Percentiles rank a stretch among this genome's conserved stretches.
Conservation (phyloP, 148 eudicot species). For the Limonium bicolor region DNA sequence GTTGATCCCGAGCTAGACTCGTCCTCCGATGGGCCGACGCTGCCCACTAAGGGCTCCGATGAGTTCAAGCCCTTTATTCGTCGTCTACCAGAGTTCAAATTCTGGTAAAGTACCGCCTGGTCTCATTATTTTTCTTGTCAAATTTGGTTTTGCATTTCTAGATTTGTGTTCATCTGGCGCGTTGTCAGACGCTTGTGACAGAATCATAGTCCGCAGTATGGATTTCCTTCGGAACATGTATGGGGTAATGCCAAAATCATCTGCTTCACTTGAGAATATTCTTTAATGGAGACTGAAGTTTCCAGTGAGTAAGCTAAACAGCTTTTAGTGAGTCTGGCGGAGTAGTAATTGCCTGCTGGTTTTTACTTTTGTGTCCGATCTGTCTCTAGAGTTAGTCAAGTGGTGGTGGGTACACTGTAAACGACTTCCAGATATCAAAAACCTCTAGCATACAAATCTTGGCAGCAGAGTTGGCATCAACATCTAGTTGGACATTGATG, state of each 20-base stretch:
- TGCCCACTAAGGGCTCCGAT: constrained; percentile 33
- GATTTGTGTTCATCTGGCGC: not conserved
- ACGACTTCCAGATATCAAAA: too few species aligned
- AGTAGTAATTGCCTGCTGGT: too few species aligned
- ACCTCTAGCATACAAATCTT: too few species aligned
- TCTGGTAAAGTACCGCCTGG: constrained; percentile 16
- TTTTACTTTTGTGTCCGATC: too few species aligned
- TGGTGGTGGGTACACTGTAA: too few species aligned
- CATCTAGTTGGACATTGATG: too few species aligned
- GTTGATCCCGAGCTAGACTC: constrained; percentile 34
- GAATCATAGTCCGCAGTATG: not conserved
- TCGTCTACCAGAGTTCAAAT: constrained; percentile 38
- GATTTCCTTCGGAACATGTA: not conserved
- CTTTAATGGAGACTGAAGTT: too few species aligned
- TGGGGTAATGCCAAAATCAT: not conserved
- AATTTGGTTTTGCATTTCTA: not conserved
- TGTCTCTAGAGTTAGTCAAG: too few species aligned
- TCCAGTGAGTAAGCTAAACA: too few species aligned
- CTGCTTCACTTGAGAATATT: not conserved
- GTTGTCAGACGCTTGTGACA: not conserved
- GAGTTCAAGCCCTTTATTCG: constrained; percentile 46
- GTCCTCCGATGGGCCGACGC: constrained; percentile 23
- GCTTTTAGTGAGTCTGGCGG: too few species aligned
- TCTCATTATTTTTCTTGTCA: not conserved
- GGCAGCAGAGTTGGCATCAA: too few species aligned